These are phyloP conservation scores for Astrothelium subdiscretum DNA, from an alignment of 495 filamentous ascomycete species.

Conservation along the genomic window DNA sequence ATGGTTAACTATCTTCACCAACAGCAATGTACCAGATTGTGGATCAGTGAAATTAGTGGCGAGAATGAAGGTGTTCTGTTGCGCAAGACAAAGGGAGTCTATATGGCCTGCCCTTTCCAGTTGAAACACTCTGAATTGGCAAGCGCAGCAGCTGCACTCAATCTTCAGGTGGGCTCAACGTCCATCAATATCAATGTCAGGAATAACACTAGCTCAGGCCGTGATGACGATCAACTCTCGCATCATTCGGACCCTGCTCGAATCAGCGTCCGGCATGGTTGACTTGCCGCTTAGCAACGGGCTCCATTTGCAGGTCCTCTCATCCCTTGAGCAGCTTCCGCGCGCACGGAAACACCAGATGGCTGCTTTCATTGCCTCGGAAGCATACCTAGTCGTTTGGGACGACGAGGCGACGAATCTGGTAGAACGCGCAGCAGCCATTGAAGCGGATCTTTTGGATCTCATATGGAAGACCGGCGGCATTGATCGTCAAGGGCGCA, in stretches of 20 bases:
- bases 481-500: conserved; percentile 31
- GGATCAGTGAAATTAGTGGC: conserved; percentile 55
- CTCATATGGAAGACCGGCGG: conserved; percentile 48
- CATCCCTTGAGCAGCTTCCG: conserved; percentile 54
- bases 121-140: conserved; percentile 47
- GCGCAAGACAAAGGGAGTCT: conserved; percentile 51
- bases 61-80: conserved; percentile 61
- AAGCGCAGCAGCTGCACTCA: conserved; percentile 51
- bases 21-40: conserved; percentile 58
- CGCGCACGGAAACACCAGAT: conserved; percentile 62
- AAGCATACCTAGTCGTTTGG: conserved; percentile 59
- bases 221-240: conserved; percentile 73
- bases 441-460: conserved; percentile 7
- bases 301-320: conserved; percentile 60
- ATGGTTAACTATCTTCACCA: conserved; percentile 78
- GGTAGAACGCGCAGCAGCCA: conserved; percentile 44
- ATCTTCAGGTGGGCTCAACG: conserved; percentile 36
- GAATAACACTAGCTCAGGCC: conserved; percentile 32
- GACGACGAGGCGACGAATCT: conserved; percentile 63
- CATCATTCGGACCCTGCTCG: conserved; percentile 62
- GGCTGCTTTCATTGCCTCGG: conserved; percentile 61
- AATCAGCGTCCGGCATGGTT: conserved; percentile 56
- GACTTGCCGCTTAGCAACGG: conserved; percentile 68
- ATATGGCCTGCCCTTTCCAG: conserved; percentile 56
- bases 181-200: neutral